Evolutionary conservation across 2,329 filamentous ascomycete genomes (phyloP).

Genomic region (Hypoxylon sp.): DNA sequence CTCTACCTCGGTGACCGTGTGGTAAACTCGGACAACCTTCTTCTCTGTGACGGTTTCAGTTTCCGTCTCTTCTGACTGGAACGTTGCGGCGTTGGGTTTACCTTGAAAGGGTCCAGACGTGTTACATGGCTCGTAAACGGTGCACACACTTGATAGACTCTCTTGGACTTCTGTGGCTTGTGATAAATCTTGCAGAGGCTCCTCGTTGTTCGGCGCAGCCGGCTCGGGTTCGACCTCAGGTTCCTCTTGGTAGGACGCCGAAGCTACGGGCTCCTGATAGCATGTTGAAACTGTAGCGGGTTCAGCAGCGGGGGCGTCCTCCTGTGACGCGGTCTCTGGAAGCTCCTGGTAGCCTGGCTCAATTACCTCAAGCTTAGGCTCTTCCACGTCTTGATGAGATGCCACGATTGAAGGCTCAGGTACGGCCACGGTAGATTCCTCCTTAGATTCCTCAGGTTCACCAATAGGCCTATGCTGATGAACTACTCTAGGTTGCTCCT

Average conservation of each 20-base stretch:
- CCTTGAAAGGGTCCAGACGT: constrained; percentile 15
- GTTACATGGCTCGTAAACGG: constrained; percentile 46
- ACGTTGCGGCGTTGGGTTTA: constrained; percentile 17
- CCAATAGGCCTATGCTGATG: not conserved
- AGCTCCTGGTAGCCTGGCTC: constrained; percentile 1
- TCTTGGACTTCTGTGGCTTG: constrained; percentile 17
- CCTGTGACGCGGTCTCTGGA: not conserved
- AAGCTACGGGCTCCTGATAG: not conserved
- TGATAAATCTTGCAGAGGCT: not conserved
- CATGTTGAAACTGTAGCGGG: not conserved
- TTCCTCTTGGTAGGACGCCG: not conserved
- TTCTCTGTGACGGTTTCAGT: constrained; percentile 52
- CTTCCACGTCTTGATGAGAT: constrained; percentile 1
- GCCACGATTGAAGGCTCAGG: constrained; percentile 7
- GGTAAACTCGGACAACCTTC: constrained; percentile 55
- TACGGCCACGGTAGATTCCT: constrained; percentile 2
- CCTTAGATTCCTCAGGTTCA: not conserved
- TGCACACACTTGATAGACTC: constrained; percentile 38
- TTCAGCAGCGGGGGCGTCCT: constrained; percentile 2
- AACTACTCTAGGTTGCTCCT: constrained; percentile 6
- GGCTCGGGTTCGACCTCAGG: constrained; percentile 1
- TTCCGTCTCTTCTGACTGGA: constrained; percentile 49
- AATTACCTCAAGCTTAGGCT: not conserved
- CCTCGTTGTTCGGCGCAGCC: constrained; percentile 4
- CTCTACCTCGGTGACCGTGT: constrained; percentile 56